These are phyloP conservation scores for Annulohypoxylon truncatum DNA, from an alignment of 2,329 filamentous ascomycete genomes.

Conservation along the genomic window DNA sequence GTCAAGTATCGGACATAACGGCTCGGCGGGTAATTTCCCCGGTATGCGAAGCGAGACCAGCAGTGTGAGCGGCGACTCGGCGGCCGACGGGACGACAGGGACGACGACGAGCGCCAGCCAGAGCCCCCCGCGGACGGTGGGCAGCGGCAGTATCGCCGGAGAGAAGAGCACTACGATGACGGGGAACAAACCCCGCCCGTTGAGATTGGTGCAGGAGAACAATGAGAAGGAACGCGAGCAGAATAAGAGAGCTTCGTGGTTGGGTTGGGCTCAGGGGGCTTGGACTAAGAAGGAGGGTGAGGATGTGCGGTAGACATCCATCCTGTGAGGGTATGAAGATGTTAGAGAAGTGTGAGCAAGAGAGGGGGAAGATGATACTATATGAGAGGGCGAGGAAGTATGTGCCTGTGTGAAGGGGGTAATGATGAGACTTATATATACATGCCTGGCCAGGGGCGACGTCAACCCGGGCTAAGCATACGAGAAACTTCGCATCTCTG, in stretches of 20 bases:
- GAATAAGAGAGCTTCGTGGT: conserved; percentile 73
- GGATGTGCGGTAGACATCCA: conserved; percentile 33
- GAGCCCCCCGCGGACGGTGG: conserved; percentile 63
- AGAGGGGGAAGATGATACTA: not conserved
- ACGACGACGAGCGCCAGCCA: conserved; percentile 47
- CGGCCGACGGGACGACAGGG: conserved; percentile 64
- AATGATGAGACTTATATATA: not conserved
- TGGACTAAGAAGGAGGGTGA: conserved; percentile 61
- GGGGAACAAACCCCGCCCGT: conserved; percentile 82
- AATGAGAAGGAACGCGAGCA: conserved; percentile 59
- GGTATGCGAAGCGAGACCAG: conserved; percentile 75
- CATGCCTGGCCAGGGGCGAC: not conserved
- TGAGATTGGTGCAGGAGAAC: conserved; percentile 88
- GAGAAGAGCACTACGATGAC: conserved; percentile 70
- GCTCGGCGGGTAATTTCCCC: conserved; percentile 73
- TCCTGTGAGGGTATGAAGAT: too few relatives aligned
- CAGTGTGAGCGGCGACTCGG: conserved; percentile 75
- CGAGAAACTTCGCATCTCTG: not conserved
- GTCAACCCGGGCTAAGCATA: not conserved
- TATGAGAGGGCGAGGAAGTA: not conserved
- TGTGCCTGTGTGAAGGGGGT: not conserved
- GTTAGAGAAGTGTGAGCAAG: too few relatives aligned
- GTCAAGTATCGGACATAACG: conserved; percentile 36
- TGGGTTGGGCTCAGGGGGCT: conserved; percentile 64
- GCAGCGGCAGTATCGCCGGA: conserved; percentile 41